A percentile compares a stretch with the other conserved stretches of the same genome.
These are phyloP conservation scores for Gillenia trifoliata DNA, from an alignment of 306 rosid genomes.

Conservation along the genomic window DNA sequence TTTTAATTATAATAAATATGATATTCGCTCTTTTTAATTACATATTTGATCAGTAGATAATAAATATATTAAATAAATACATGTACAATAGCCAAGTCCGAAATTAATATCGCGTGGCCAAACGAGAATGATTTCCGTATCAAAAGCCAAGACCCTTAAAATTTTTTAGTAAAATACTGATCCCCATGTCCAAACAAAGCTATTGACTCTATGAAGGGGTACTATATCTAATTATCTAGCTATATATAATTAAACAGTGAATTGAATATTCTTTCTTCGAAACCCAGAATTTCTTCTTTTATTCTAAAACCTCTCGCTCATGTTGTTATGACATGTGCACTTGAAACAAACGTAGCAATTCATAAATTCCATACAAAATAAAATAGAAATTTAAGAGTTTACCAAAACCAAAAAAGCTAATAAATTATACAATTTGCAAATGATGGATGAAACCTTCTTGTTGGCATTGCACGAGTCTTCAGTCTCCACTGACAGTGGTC, in stretches of 20 bases:
- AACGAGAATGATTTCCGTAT: not conserved
- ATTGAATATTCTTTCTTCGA: not conserved
- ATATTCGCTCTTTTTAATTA: too few relatives aligned
- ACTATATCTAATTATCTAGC: too few relatives aligned
- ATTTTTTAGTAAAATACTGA: not conserved
- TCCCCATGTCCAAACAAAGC: not conserved
- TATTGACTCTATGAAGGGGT: not conserved
- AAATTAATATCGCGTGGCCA: not conserved
- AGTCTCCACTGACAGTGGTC: not conserved
- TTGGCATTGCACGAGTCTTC: not conserved
- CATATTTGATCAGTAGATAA: too few relatives aligned
- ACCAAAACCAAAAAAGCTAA: not conserved
- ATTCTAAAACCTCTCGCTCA: not conserved
- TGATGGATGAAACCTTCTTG: not conserved
- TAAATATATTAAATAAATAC: too few relatives aligned
- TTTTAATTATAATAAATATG: too few relatives aligned
- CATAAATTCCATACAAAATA: not conserved
- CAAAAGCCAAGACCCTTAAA: not conserved
- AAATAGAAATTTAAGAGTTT: not conserved
- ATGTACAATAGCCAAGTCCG: too few relatives aligned
- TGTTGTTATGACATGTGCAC: not conserved
- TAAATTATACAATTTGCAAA: not conserved
- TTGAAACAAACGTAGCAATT: not conserved
- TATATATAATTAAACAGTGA: not conserved
- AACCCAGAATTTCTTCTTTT: not conserved